Conservation (phyloP, 768 basidiomycete species). For the Russula earlei region DNA sequence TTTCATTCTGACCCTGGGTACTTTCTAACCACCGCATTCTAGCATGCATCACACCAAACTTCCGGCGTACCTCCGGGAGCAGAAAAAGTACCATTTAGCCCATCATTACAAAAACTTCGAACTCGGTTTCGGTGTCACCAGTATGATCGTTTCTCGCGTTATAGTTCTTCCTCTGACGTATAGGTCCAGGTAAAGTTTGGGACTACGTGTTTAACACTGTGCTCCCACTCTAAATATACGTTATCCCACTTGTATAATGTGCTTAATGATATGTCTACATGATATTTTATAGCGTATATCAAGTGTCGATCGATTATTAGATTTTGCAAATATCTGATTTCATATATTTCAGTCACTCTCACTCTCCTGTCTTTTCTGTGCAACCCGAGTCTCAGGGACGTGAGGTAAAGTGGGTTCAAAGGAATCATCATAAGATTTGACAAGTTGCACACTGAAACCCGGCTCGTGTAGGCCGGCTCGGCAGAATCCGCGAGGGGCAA, state of each 20-base stretch:
- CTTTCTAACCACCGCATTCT: conserved; percentile 17
- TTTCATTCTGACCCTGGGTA: neutral
- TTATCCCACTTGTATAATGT: neutral
- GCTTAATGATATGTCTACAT: neutral
- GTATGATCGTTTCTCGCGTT: conserved; percentile 32
- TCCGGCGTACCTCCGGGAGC: conserved; percentile 76
- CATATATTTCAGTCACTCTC: neutral
- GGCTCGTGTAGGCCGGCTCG: no score
- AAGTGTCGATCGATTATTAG: neutral
- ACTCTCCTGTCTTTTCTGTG: neutral
- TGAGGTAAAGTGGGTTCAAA: no score
- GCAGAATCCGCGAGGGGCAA: no score
- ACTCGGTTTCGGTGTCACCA: conserved; percentile 94
- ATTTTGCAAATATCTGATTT: neutral
- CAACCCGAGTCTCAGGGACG: no score
- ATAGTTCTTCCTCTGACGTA: conserved; percentile 4
- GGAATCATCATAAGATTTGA: no score
- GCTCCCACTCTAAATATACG: conserved; percentile 43
- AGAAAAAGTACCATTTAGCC: conserved; percentile 97
- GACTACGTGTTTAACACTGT: conserved; percentile 85
- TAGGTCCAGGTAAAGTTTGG: conserved; percentile 74
- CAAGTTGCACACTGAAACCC: no score
- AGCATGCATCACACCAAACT: conserved; percentile 81
- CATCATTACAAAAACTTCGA: conserved; percentile 99
- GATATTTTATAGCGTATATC: conserved; percentile 1